Evolutionary conservation across 305 asterid genomes (phyloP).

Genomic region (Solanum aculeatissimum): DNA sequence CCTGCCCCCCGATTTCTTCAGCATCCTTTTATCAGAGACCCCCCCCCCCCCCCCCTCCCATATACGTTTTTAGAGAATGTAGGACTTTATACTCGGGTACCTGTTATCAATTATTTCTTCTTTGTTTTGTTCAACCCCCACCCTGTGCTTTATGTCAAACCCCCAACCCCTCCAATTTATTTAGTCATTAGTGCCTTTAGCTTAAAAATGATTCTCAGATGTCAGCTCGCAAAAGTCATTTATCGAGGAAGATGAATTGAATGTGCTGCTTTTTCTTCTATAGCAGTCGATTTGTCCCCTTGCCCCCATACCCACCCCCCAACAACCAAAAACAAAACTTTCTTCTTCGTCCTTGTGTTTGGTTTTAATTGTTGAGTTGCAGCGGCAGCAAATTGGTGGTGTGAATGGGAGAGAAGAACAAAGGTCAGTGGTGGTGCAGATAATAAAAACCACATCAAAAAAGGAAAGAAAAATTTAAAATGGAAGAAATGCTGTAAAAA

Average conservation of each 20-base stretch:
- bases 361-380: background rate
- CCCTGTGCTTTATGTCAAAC: background rate
- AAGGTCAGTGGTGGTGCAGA: background rate
- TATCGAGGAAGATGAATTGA: too few relatives aligned
- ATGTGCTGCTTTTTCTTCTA: too few relatives aligned
- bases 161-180: background rate
- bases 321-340: background rate
- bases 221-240: too few relatives aligned
- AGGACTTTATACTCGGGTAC: too few relatives aligned
- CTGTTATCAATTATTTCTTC: background rate
- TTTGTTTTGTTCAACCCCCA: background rate
- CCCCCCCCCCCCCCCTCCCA: too few relatives aligned
- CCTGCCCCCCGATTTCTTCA: background rate
- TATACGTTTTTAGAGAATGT: too few relatives aligned
- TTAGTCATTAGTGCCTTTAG: too few relatives aligned
- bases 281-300: too few relatives aligned
- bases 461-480: background rate
- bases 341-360: background rate
- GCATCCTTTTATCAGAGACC: background rate
- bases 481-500: background rate
- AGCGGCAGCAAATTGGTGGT: background rate
- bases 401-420: background rate
- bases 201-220: too few relatives aligned
- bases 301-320: too few relatives aligned
- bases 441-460: background rate